Percentiles rank a stretch among this genome's conserved stretches.
Evolutionary conservation across 306 rosid species (phyloP).

Genomic region (Hylodesmum podocarpum): DNA sequence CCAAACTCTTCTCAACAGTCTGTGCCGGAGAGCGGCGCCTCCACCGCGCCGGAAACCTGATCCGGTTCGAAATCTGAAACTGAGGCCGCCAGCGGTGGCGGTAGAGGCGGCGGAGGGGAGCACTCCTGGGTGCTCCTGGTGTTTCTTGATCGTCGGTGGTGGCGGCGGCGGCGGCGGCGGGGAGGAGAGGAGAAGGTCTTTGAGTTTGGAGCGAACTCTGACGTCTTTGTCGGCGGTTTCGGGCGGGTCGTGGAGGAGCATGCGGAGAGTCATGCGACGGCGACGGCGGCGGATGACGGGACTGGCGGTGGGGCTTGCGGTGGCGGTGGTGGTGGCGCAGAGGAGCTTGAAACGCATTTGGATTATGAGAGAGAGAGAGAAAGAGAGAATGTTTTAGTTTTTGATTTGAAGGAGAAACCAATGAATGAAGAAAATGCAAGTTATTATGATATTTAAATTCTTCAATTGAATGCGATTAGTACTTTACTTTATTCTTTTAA

Average conservation of each 20-base stretch:
- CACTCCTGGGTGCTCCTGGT: constrained; percentile 26
- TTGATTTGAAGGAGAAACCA: neutral
- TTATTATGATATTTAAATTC: neutral
- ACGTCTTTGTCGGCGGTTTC: constrained; percentile 32
- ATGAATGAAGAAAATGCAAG: neutral
- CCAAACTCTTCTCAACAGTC: constrained; percentile 79
- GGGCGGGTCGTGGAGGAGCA: constrained; percentile 56
- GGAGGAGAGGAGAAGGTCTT: constrained; percentile 78
- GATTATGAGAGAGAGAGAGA: constrained; percentile 36
- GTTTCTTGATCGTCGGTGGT: constrained; percentile 38
- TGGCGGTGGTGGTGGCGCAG: constrained; percentile 54
- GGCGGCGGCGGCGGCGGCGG: constrained; percentile 43
- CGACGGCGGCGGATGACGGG: constrained; percentile 61
- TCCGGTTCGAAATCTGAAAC: constrained; percentile 10
- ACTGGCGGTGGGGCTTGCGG: constrained; percentile 67
- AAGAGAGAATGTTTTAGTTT: neutral
- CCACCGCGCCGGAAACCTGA: constrained; percentile 39
- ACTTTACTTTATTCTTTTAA: no score
- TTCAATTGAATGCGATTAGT: no score
- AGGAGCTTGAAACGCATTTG: constrained; percentile 72
- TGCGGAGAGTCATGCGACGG: constrained; percentile 69
- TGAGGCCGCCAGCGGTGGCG: neutral
- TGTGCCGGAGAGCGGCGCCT: constrained; percentile 48
- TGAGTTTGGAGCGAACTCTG: constrained; percentile 63
- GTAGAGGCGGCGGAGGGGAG: constrained; percentile 30